Evolutionary conservation across 2,329 filamentous ascomycete genomes (phyloP), one percentile per base, ranked within the genome.

Genomic region (Neopestalotiopsis sp.): DNA sequence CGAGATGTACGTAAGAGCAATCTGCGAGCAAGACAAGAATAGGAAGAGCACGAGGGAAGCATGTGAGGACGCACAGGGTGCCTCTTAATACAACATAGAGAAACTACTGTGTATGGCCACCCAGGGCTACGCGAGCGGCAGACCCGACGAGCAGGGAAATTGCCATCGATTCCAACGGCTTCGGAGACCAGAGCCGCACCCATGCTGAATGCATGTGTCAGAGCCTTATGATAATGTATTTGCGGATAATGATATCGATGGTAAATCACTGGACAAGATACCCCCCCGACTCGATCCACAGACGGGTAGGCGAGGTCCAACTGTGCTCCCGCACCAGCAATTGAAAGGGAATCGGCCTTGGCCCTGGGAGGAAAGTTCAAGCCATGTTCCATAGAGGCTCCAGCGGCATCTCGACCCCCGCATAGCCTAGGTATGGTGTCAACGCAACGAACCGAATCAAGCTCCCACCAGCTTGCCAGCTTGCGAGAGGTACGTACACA

Each of bases 1-100:
- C 42, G 20, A 49, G 61, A 30, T 24, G 40, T 62, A 62, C 59
- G 59, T 62, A 62, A 62, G 7, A 62, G 32, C 17, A 62, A 59
- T 17, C 30, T 30, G 14, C 14, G 20, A 62, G 59, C 32, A 61
- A 30, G 59, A 30, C n/a, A 34, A 14, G 59, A 62, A 17, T 17
- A 52, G 45, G 45, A 52, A 52, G 45, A 20, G 45, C 17, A 52
- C 45, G 45, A 28, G 32, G 20, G 32, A 62, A 42, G 30, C 59
- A 62, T 62, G 59, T 62, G 59, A 62, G 59, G 30, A 20, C 34
- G 34, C 59, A 12, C 59, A 40, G 32, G 59, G 32, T 52, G 14
- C 14, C 59, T 28, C 59, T 62, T 62, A 62, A 62, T 30, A 62
- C 59, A 40, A 34, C 28, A 38, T 38, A 10, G 34, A 38, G 10